Base-by-base conservation (phyloP, 257 asterid genomes). In the Fraxinus anomala region DNA sequence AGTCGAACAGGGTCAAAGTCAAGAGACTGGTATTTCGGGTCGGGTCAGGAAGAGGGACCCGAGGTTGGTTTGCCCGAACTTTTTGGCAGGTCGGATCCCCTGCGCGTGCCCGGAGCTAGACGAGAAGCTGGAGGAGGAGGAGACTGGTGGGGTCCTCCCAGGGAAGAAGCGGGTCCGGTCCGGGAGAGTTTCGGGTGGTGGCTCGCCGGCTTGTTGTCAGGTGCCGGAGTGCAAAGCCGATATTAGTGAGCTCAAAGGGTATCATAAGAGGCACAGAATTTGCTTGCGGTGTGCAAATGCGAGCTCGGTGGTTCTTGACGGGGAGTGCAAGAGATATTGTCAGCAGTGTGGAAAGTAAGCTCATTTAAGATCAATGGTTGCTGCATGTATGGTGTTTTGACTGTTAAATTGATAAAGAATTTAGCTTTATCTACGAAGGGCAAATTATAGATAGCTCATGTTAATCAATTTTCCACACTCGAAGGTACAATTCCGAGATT, bases 61-160 rank as follows among this genome's bases (percentile, higher is more conserved):
- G 19, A 91, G 95, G 80, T 51, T 93, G 86, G 88, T 88, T 3
- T 95, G 99, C 79, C 85, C 98, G 3, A 95, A 95, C 68, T 93
- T 89, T 81, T 72, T 95, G 76, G 96, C 97, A 36, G 99, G 99
- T 28, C 83, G 88, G 83, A 76, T 95, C 66, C 99, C 99, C 0
- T 93, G 98, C 73, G 97, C 96, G 19, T 95, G 99, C 70, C 99
- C 99, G 0, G 99, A 95, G 81, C 17, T 95, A 75, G 99, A 95
- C 78, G 97, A 73, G 87, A 75, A 79, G 89, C 24, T 90, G 86
- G 94, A 74, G 28, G 66, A 8, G 85, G 88, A 70, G 84, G 37
- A 66, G 78, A 76, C 80, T 39, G 76, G 77, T 1, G 73, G 74
- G 23, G 87, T 74, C 26, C 85, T 89, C 0, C 86, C 85, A 6